Evolutionary conservation across 768 basidiomycete species (phyloP).

Genomic region (Tulasnella sp.): DNA sequence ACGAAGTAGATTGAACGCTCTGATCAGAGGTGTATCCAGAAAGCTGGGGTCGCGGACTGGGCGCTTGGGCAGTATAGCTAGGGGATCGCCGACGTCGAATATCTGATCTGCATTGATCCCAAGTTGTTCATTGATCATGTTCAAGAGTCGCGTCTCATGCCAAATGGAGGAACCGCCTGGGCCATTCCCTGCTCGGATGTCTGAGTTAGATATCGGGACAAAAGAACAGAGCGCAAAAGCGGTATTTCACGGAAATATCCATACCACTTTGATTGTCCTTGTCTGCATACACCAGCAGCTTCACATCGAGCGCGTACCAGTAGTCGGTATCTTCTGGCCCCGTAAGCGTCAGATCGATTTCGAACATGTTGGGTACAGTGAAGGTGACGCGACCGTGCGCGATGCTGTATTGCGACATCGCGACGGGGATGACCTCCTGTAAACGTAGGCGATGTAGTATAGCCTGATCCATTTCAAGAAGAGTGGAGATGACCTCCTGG

Average conservation of each 20-base stretch:
- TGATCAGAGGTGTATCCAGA: conserved; percentile 70
- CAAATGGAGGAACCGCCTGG: conserved; percentile 17
- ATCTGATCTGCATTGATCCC: conserved; percentile 15
- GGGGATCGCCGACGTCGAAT: conserved; percentile 3
- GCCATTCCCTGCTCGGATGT: too few relatives aligned
- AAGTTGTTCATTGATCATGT: conserved; percentile 20
- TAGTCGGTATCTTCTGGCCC: conserved; percentile 59
- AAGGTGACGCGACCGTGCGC: conserved; percentile 74
- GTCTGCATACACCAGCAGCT: conserved; percentile 49
- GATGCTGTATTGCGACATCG: conserved; percentile 60
- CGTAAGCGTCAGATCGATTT: conserved; percentile 58
- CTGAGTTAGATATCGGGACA: too few relatives aligned
- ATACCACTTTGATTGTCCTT: not conserved
- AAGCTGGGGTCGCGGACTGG: conserved; percentile 30
- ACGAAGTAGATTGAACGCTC: conserved; percentile 86
- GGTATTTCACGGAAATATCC: too few relatives aligned
- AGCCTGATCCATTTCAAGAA: conserved; percentile 61
- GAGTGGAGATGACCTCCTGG: conserved; percentile 48
- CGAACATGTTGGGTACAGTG: conserved; percentile 58
- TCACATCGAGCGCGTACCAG: conserved; percentile 39
- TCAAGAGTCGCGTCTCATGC: conserved; percentile 21
- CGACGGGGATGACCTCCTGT: conserved; percentile 67
- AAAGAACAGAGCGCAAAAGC: too few relatives aligned
- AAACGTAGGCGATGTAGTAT: conserved; percentile 72
- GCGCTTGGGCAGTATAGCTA: conserved; percentile 25